Conservation (phyloP, 305 asterid species). For the Rubia tinctorum region DNA sequence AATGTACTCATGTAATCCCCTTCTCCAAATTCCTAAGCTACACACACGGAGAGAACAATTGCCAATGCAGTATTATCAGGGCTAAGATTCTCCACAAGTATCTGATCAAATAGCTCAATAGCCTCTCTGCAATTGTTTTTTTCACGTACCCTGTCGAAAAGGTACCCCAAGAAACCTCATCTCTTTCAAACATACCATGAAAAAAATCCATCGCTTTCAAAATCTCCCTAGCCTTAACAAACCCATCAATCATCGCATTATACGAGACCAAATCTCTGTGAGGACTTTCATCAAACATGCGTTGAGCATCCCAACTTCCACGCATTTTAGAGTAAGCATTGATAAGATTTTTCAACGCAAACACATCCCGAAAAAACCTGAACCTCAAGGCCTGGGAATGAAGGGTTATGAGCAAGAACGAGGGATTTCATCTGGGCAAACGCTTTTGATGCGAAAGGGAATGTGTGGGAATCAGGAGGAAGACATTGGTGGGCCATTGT, state of each 20-base stretch:
- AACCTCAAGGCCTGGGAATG: conserved; percentile 49
- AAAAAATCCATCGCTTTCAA: conserved; percentile 47
- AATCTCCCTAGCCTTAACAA: too few species aligned
- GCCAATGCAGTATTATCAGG: too few species aligned
- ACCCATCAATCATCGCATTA: too few species aligned
- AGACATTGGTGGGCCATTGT: conserved; percentile 50
- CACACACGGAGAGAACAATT: conserved; percentile 71
- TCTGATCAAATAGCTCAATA: too few species aligned
- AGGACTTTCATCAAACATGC: too few species aligned
- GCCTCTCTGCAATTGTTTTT: too few species aligned
- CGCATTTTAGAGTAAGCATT: conserved; percentile 33
- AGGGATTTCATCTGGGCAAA: conserved; percentile 39
- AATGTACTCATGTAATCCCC: conserved; percentile 52
- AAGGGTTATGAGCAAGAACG: conserved; percentile 31
- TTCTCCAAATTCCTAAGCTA: conserved; percentile 55
- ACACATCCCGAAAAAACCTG: conserved; percentile 57
- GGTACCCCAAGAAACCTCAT: conserved; percentile 62
- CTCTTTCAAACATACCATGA: conserved; percentile 53
- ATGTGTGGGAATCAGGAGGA: conserved; percentile 56
- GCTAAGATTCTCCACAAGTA: too few species aligned
- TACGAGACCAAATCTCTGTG: too few species aligned
- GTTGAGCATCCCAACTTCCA: too few species aligned
- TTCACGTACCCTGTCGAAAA: conserved; percentile 75
- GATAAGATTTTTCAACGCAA: conserved; percentile 48
- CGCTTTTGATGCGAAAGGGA: conserved; percentile 66